Evolutionary conservation across 192 early-diverging fungal species (phyloP), one percentile per base, ranked within the genome.

Genomic region (Linnemannia exigua): DNA sequence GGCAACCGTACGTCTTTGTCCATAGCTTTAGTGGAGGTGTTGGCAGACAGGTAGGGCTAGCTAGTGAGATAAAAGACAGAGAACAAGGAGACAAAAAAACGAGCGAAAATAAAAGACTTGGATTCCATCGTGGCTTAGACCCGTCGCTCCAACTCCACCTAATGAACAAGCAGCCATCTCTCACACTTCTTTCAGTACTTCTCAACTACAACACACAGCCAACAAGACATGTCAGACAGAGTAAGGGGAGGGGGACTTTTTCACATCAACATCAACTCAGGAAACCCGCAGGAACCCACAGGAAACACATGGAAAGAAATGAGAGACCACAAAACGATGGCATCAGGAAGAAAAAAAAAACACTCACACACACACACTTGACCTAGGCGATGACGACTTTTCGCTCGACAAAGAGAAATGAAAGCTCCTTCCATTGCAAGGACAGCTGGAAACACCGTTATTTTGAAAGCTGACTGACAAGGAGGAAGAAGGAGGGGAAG

Each of bases 221-320:
- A 61, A 8, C 1, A 31, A 79, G 44, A 47, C 71, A 86, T 86
- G 84, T 86, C 84, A 58, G 84, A 86, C 74, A 86, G 84, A 80
- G 84, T 86, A 86, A 86, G 84, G 22, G 58, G 58, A 63, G 28
- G n/a, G n/a, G n/a, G n/a, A n/a, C n/a, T n/a, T n/a, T n/a, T n/a
- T n/a, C n/a, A n/a, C n/a, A n/a, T n/a, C n/a, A n/a, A n/a, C n/a
- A n/a, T n/a, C n/a, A n/a, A n/a, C n/a, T n/a, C n/a, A n/a, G n/a
- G n/a, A n/a, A n/a, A n/a, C n/a, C 58, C 25, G 31, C 11, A 54
- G 6, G 25, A n/a, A 20, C 22, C 22, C 54, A 11, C 5, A 11
- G n/a, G n/a, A 9, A 58, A n/a, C 22, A 25, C 9, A 25, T 58
- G 6, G n/a, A n/a, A 58, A 11, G n/a, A 58, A 8, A 20, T 2